These are phyloP conservation scores for Leccinellum rugosiceps DNA, from an alignment of 768 basidiomycete species.

Conservation along the genomic window DNA sequence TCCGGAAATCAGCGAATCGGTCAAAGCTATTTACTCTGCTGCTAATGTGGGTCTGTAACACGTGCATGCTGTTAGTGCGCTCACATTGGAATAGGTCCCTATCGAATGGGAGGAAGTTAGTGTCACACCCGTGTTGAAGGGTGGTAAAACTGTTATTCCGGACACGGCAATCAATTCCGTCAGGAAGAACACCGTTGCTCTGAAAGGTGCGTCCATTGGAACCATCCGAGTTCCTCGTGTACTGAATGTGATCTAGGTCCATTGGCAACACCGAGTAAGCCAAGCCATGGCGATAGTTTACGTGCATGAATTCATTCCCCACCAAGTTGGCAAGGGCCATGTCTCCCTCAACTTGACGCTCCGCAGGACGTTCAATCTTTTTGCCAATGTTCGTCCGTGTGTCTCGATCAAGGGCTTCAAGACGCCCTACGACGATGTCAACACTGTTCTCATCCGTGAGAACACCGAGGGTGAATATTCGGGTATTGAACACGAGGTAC, in stretches of 20 bases:
- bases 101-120: conserved; percentile 99
- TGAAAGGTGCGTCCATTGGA: conserved; percentile 68
- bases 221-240: neutral
- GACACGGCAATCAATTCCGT: conserved; percentile 87
- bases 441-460: conserved; percentile 97
- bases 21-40: conserved; percentile 89
- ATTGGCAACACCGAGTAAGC: conserved; percentile 93
- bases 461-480: conserved; percentile 99
- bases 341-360: conserved; percentile 97
- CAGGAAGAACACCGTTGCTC: conserved; percentile 94
- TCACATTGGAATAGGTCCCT: conserved; percentile 65
- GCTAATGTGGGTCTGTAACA: conserved; percentile 58
- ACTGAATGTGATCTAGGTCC: conserved; percentile 55
- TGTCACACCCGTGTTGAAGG: conserved; percentile 90
- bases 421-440: conserved; percentile 97
- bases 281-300: conserved; percentile 1
- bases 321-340: conserved; percentile 93
- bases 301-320: conserved; percentile 12
- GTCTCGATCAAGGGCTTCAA: conserved; percentile 95
- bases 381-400: conserved; percentile 98
- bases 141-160: conserved; percentile 96
- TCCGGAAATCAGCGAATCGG: conserved; percentile 95
- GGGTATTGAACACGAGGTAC: conserved; percentile 97
- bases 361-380: conserved; percentile 95
- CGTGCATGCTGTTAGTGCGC: conserved; percentile 1